Evolutionary conservation across 2,329 filamentous ascomycete species (phyloP).

Genomic region (Cladosporium sp.): DNA sequence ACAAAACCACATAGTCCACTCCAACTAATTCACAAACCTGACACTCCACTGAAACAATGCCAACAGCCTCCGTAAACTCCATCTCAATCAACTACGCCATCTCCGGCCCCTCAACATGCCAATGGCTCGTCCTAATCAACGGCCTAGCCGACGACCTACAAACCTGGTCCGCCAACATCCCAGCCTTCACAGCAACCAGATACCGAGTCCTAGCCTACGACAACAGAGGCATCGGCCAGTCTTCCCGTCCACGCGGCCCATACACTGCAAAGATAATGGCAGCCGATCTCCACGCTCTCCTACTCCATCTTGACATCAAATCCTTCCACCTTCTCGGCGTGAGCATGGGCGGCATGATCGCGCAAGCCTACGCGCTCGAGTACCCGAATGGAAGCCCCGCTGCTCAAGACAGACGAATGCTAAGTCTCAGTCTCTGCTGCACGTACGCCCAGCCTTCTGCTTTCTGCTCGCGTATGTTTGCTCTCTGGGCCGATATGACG

Average conservation of each 20-base stretch:
- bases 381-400: constrained; percentile 22
- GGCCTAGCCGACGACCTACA: constrained; percentile 28
- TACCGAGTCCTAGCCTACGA: constrained; percentile 27
- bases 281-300: constrained; percentile 25
- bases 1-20: neutral
- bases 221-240: constrained; percentile 29
- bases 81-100: constrained; percentile 25
- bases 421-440: constrained; percentile 25
- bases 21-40: neutral
- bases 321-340: constrained; percentile 28
- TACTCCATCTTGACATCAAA: constrained; percentile 20
- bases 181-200: constrained; percentile 23
- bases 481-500: constrained; percentile 28
- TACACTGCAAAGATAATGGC: constrained; percentile 27
- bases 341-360: constrained; percentile 32
- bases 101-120: neutral
- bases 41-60: constrained; percentile 8
- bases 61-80: constrained; percentile 21
- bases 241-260: constrained; percentile 22
- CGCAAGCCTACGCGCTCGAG: constrained; percentile 25
- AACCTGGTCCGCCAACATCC: constrained; percentile 25
- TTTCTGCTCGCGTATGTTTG: constrained; percentile 30
- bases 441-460: constrained; percentile 26
- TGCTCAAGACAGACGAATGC: constrained; percentile 18
- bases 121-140: constrained; percentile 27